Percentiles rank a stretch among this genome's conserved stretches.
Evolutionary conservation across 257 asterid species (phyloP).

Genomic region (Jacaranda copaia): DNA sequence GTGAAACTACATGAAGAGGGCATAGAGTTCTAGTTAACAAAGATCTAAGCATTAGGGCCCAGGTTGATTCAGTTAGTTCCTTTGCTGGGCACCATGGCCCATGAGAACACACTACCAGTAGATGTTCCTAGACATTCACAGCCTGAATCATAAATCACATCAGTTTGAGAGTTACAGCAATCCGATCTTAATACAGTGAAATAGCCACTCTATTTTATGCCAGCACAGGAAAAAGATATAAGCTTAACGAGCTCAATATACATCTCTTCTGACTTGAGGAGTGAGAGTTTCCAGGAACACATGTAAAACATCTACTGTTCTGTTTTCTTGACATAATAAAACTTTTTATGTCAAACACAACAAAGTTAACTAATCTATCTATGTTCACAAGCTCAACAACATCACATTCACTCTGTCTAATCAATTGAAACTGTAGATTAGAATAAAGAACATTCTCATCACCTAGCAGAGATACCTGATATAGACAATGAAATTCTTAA

Average conservation of each 20-base stretch:
- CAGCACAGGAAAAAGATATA: not conserved
- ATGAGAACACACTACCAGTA: not conserved
- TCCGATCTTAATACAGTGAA: not conserved
- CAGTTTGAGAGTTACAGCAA: not conserved
- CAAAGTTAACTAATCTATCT: not conserved
- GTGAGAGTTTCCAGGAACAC: not conserved
- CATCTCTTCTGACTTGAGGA: conserved; percentile 16
- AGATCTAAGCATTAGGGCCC: not conserved
- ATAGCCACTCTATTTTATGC: not conserved
- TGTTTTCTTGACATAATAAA: not conserved
- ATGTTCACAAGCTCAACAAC: conserved; percentile 10
- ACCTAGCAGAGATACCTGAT: conserved; percentile 12
- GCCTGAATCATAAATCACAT: not conserved
- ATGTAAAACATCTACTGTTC: conserved; percentile 8
- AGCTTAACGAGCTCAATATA: not conserved
- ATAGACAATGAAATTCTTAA: conserved; percentile 23
- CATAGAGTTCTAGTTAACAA: not conserved
- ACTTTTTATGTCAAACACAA: not conserved
- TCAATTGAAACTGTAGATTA: not conserved
- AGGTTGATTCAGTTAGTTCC: not conserved
- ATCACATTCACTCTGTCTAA: conserved; percentile 18
- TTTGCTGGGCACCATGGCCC: not conserved
- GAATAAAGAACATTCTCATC: conserved; percentile 4
- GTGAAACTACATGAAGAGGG: not conserved
- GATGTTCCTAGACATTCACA: not conserved